A percentile compares a stretch with the other conserved stretches of the same genome.
phyloP scores from a whole-genome alignment of 202 grass and related monocot species.

The Miscanthus sacchariflorus region DNA sequence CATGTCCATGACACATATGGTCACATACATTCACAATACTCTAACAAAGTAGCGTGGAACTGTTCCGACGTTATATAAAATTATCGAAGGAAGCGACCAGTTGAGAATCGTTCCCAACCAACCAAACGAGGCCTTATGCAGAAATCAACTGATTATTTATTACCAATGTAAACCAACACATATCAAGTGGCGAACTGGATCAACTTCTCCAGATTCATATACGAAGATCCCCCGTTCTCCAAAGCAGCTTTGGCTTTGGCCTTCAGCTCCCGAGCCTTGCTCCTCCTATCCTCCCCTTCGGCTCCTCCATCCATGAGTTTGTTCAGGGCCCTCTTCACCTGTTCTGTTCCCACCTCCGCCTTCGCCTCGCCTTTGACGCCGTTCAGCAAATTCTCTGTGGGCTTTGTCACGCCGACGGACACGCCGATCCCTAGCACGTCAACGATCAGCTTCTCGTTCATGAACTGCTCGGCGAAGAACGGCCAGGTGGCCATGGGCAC shows the following conservation, averaged over 20 bases:
- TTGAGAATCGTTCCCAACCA: too few species aligned
- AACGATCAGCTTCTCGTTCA: constrained; percentile 76
- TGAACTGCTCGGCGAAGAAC: constrained; percentile 57
- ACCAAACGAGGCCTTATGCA: too few species aligned
- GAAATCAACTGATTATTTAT: too few species aligned
- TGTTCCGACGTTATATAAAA: too few species aligned
- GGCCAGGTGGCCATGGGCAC: constrained; percentile 57
- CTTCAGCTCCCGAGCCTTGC: constrained; percentile 43
- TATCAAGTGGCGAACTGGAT: too few species aligned
- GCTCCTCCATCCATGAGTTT: constrained; percentile 54
- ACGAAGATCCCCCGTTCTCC: constrained; percentile 57
- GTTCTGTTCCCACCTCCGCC: constrained; percentile 48
- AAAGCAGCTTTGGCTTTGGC: constrained; percentile 49
- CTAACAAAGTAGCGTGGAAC: too few species aligned
- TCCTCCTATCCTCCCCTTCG: constrained; percentile 40
- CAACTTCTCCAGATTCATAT: constrained; percentile 48
- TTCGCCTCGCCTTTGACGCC: background rate
- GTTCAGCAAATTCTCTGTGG: constrained; percentile 24
- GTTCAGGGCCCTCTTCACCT: constrained; percentile 49
- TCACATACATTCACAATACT: too few species aligned
- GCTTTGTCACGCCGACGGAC: constrained; percentile 49
- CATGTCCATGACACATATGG: too few species aligned
- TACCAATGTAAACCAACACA: too few species aligned
- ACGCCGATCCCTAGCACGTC: constrained; percentile 66
- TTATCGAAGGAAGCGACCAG: too few species aligned